These are phyloP conservation scores for Zygosaccharomyces gambellarensis DNA, from an alignment of 805 yeast genomes.

Conservation along the genomic window DNA sequence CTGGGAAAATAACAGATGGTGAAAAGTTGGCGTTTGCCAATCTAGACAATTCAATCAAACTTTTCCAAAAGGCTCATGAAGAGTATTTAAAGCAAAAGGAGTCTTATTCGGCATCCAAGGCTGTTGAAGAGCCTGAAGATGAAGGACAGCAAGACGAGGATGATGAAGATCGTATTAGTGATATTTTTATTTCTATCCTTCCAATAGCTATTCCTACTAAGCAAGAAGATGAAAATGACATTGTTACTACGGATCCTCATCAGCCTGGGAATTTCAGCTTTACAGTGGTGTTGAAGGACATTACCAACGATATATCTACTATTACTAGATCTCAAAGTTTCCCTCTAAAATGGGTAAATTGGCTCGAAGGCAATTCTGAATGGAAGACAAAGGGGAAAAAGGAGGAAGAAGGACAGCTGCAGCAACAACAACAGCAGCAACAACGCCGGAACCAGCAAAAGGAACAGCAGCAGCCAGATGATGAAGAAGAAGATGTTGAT, in stretches of 20 bases:
- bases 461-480: constrained; percentile 29
- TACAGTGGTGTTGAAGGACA: constrained; percentile 70
- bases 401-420: constrained; percentile 22
- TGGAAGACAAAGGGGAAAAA: constrained; percentile 35
- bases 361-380: constrained; percentile 52
- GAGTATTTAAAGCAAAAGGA: constrained; percentile 27
- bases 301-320: constrained; percentile 68
- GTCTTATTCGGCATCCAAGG: background rate
- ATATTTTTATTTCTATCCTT: constrained; percentile 65
- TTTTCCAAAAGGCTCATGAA: constrained; percentile 33
- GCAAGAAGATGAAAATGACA: constrained; percentile 20
- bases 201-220: constrained; percentile 42
- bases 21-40: constrained; percentile 86
- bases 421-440: background rate
- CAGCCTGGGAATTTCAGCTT: constrained; percentile 61
- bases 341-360: constrained; percentile 86
- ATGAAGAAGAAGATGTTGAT: constrained; percentile 50
- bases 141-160: constrained; percentile 14
- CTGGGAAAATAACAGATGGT: constrained; percentile 76
- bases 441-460: constrained; percentile 16
- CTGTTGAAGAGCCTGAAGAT: constrained; percentile 12
- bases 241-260: constrained; percentile 37
- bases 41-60: constrained; percentile 65
- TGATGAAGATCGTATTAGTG: constrained; percentile 40
- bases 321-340: constrained; percentile 82